These are phyloP conservation scores for Clavulina sp. DNA, from an alignment of 768 basidiomycete species.

Conservation along the genomic window DNA sequence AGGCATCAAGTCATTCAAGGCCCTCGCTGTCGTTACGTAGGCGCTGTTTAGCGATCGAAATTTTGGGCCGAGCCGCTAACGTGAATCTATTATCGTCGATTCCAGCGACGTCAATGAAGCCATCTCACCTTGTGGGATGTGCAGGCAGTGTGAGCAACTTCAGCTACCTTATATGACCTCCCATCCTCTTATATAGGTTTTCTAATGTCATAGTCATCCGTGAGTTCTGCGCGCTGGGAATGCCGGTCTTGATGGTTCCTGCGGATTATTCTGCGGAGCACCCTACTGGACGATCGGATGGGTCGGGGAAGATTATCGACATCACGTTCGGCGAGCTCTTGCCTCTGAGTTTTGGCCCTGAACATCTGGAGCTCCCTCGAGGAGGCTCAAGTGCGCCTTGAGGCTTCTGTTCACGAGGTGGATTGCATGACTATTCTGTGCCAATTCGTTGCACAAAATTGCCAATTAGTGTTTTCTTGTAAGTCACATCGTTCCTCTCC, in stretches of 20 bases:
- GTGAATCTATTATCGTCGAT: not conserved
- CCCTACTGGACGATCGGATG: slow-evolving; percentile 25
- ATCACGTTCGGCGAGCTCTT: slow-evolving; percentile 58
- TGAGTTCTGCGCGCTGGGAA: slow-evolving; percentile 62
- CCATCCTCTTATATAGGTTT: not conserved
- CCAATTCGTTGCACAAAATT: no score
- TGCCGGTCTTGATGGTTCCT: slow-evolving; percentile 57
- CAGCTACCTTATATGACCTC: not conserved
- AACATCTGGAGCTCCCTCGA: slow-evolving; percentile 33
- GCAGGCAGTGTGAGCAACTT: slow-evolving; percentile 38
- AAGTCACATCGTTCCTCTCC: no score
- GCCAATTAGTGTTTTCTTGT: no score
- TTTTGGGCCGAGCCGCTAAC: not conserved
- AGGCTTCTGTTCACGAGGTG: no score
- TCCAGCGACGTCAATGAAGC: slow-evolving; percentile 47
- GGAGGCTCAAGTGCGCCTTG: not conserved
- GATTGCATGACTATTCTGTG: no score
- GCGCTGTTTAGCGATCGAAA: slow-evolving; percentile 13
- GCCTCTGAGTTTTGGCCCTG: slow-evolving; percentile 81
- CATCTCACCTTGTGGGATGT: slow-evolving; percentile 83
- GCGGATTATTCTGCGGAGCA: slow-evolving; percentile 31
- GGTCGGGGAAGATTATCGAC: slow-evolving; percentile 31
- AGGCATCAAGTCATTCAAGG: slow-evolving; percentile 50
- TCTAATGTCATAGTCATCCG: slow-evolving; percentile 33
- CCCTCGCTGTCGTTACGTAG: slow-evolving; percentile 65